Conservation (phyloP, 495 filamentous ascomycete genomes). For the Evernia prunastri region DNA sequence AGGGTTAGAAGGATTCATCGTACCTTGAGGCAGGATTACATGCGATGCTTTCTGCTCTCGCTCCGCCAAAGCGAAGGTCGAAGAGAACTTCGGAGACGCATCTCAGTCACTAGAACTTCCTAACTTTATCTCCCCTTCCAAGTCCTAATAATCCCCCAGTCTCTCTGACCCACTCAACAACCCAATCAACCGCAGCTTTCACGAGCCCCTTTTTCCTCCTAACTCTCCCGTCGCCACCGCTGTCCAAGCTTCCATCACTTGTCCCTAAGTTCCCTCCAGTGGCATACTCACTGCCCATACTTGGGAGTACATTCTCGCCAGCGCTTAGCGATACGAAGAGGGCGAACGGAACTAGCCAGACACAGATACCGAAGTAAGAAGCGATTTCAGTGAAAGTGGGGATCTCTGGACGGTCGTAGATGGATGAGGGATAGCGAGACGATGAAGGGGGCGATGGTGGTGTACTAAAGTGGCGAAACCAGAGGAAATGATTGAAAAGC, state of each 20-base stretch:
- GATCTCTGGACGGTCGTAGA: constrained; percentile 51
- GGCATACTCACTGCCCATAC: constrained; percentile 65
- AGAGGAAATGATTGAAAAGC: constrained; percentile 87
- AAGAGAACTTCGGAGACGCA: not conserved
- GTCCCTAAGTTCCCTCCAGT: constrained; percentile 42
- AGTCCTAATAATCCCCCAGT: constrained; percentile 66
- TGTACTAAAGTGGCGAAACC: constrained; percentile 88
- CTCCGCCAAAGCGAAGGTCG: not conserved
- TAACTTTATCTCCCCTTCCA: constrained; percentile 50
- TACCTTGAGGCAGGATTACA: not conserved
- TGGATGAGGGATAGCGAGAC: constrained; percentile 26
- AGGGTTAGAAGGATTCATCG: not conserved
- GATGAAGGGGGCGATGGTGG: constrained; percentile 33
- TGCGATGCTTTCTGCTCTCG: not conserved
- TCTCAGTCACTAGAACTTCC: constrained; percentile 30
- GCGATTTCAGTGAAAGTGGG: constrained; percentile 93
- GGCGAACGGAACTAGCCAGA: constrained; percentile 94
- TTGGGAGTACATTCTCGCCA: constrained; percentile 88
- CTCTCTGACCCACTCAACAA: constrained; percentile 66
- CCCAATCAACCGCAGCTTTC: constrained; percentile 76
- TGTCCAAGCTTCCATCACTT: constrained; percentile 39
- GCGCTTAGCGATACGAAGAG: constrained; percentile 90
- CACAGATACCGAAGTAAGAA: constrained; percentile 90
- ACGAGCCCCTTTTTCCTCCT: constrained; percentile 56
- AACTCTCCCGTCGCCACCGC: constrained; percentile 41